Percentiles rank a stretch among this genome's conserved stretches.
Conservation (phyloP, 345 rosid genomes). For the Ceriops zippeliana region DNA sequence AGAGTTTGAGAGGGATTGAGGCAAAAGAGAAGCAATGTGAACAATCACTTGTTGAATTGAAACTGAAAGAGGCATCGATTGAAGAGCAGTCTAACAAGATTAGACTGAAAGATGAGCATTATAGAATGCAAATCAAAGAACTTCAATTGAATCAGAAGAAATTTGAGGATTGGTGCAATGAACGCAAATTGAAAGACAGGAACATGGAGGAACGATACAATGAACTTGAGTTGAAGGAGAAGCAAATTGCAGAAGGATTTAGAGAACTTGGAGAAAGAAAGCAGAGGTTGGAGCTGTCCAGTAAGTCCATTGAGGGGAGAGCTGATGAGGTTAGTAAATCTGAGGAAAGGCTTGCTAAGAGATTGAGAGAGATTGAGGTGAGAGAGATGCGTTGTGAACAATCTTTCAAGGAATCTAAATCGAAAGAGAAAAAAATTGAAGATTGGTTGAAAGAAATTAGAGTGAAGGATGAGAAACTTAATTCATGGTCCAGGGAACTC, state of each 20-base stretch:
- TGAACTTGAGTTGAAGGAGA: constrained; percentile 13
- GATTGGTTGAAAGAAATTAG: neutral
- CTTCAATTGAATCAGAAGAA: constrained; percentile 14
- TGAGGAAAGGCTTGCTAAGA: neutral
- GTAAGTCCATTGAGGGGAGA: constrained; percentile 6
- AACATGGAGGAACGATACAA: neutral
- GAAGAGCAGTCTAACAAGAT: constrained; percentile 19
- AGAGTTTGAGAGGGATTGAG: neutral
- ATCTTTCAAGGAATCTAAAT: neutral
- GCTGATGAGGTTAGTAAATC: constrained; percentile 10
- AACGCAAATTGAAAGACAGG: constrained; percentile 13
- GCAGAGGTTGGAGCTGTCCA: neutral
- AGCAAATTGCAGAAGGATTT: neutral
- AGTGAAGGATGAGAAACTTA: neutral
- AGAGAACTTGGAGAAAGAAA: neutral
- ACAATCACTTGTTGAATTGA: neutral
- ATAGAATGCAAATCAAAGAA: constrained; percentile 13
- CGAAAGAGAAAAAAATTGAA: neutral
- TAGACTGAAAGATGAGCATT: constrained; percentile 24
- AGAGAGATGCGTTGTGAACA: neutral
- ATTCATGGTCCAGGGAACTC: neutral
- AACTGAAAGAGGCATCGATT: constrained; percentile 3
- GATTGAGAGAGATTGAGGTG: neutral
- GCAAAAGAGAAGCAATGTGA: neutral
- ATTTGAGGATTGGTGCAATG: constrained; percentile 4